Conservation (phyloP, 805 yeast genomes). For the Yamadazyma endophytica region DNA sequence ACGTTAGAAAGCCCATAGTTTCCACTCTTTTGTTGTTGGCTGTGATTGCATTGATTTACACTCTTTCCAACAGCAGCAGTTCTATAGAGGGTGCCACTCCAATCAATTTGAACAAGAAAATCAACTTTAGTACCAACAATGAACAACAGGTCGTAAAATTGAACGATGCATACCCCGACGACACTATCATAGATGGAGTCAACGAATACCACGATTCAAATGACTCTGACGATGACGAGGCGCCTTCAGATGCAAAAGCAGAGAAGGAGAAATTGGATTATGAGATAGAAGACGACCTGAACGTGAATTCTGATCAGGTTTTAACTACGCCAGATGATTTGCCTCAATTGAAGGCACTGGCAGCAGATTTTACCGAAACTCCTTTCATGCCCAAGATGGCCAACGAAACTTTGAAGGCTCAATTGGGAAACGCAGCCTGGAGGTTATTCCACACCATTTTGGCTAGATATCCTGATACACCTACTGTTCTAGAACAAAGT, state of each 20-base stretch:
- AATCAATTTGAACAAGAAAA: conserved; percentile 13
- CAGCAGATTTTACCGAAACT: conserved; percentile 25
- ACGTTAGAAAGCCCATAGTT: conserved; percentile 22
- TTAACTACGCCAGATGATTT: conserved; percentile 1
- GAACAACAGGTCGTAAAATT: no score
- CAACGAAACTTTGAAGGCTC: conserved; percentile 76
- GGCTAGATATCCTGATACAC: conserved; percentile 87
- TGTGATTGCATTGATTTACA: conserved; percentile 24
- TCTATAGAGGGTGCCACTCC: conserved; percentile 19
- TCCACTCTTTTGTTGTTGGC: conserved; percentile 20
- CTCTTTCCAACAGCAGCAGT: conserved; percentile 18
- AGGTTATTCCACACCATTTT: conserved; percentile 82
- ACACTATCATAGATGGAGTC: neutral
- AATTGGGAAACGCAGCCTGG: conserved; percentile 91
- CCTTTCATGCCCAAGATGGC: conserved; percentile 94
- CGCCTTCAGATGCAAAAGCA: neutral
- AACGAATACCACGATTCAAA: no score
- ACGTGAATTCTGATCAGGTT: neutral
- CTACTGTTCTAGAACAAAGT: conserved; percentile 56
- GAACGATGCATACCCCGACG: conserved; percentile 1
- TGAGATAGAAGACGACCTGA: neutral
- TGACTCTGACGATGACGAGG: conserved; percentile 4
- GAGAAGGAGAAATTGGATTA: neutral
- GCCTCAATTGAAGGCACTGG: no score
- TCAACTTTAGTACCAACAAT: no score